Percentiles rank a stretch among this genome's conserved stretches.
Conservation (phyloP, 164 flowering plant genomes). For the Aristolochia contorta region DNA sequence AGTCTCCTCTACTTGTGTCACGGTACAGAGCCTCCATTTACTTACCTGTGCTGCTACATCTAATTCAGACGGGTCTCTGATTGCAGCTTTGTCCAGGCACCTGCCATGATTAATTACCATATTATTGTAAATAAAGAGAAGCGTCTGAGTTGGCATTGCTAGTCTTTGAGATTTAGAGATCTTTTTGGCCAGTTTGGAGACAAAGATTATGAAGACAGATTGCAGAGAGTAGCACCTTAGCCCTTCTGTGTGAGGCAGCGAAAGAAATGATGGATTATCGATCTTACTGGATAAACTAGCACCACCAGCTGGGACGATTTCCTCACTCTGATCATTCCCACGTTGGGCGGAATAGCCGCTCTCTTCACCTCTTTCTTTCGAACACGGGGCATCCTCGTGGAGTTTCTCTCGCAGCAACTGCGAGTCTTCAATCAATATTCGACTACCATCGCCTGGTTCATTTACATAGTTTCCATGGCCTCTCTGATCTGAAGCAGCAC, state of each 20-base stretch:
- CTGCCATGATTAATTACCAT: conserved; percentile 3
- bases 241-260: background rate
- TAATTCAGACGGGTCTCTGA: background rate
- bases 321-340: too few species aligned
- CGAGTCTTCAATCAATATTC: too few species aligned
- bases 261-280: background rate
- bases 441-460: too few species aligned
- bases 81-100: conserved; percentile 21
- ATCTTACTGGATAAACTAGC: too few species aligned
- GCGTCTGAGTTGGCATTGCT: background rate
- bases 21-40: conserved; percentile 18
- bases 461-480: too few species aligned
- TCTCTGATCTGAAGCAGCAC: too few species aligned
- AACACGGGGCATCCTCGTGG: too few species aligned
- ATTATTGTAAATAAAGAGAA: too few species aligned
- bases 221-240: background rate
- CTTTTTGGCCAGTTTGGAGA: background rate
- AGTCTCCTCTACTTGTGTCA: conserved; percentile 19
- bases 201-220: background rate
- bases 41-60: conserved; percentile 4
- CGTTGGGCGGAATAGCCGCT: too few species aligned
- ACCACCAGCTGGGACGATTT: too few species aligned
- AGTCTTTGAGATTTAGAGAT: background rate
- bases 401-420: too few species aligned
- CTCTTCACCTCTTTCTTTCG: too few species aligned